Evolutionary conservation across 106 monocot genomes (phyloP).

Genomic region (Dendrobium catenatum): DNA sequence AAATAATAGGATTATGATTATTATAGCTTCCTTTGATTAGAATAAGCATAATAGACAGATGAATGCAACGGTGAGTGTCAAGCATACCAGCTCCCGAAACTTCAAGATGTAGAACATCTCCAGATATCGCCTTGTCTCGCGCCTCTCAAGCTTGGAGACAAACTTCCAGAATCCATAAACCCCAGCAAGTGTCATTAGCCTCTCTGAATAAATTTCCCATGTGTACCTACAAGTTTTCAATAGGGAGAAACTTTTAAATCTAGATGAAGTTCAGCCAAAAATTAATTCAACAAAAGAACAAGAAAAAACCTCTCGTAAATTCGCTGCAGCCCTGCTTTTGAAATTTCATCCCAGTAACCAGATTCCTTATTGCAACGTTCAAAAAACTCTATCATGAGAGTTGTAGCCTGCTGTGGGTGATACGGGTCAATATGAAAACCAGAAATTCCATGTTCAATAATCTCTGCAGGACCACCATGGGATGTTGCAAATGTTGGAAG

Average conservation of each 20-base stretch:
- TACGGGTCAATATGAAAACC: conserved; percentile 96
- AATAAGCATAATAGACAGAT: no score
- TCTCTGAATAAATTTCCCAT: conserved; percentile 94
- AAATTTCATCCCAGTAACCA: conserved; percentile 54
- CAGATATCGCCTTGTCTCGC: conserved; percentile 80
- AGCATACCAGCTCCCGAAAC: conserved; percentile 68
- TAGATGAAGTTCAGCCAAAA: neutral
- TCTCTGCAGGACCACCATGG: conserved; percentile 92
- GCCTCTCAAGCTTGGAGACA: conserved; percentile 86
- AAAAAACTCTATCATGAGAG: conserved; percentile 59
- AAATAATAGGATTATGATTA: neutral
- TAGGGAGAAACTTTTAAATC: neutral
- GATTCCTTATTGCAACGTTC: conserved; percentile 52
- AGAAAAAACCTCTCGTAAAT: conserved; percentile 62
- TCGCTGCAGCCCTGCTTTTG: conserved; percentile 48
- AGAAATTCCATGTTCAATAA: conserved; percentile 78
- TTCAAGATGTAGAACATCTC: conserved; percentile 98
- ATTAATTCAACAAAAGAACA: no score
- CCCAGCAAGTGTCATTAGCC: conserved; percentile 85
- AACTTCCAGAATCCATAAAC: conserved; percentile 97
- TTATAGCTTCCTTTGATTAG: neutral
- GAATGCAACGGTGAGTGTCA: no score
- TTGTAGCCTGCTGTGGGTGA: conserved; percentile 63
- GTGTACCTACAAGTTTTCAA: conserved; percentile 56
- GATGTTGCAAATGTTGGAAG: conserved; percentile 91